These are phyloP conservation scores for Claviceps paspali DNA, from an alignment of 2,329 filamentous ascomycete species.

Conservation along the genomic window DNA sequence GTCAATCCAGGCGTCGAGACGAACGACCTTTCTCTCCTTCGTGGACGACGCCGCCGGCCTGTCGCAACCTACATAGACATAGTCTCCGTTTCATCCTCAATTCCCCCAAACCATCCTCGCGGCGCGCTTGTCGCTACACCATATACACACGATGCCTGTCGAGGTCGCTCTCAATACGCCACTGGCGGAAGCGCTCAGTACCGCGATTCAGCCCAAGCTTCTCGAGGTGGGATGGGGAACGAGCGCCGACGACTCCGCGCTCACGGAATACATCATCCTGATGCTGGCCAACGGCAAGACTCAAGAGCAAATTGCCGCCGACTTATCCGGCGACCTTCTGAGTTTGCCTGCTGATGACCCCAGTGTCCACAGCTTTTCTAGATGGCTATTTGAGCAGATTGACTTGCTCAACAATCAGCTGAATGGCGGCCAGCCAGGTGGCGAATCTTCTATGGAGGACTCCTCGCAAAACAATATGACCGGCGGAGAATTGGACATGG, in stretches of 20 bases:
- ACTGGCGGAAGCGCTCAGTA: constrained; percentile 68
- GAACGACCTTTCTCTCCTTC: background rate
- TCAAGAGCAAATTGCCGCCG: constrained; percentile 73
- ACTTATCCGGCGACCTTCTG: constrained; percentile 78
- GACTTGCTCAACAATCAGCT: constrained; percentile 48
- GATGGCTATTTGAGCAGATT: constrained; percentile 88
- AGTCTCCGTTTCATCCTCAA: background rate
- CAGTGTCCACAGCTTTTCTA: constrained; percentile 67
- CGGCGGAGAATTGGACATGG: constrained; percentile 44
- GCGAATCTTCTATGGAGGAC: constrained; percentile 13
- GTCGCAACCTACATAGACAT: constrained; percentile 1
- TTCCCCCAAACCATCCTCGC: background rate
- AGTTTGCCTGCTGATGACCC: constrained; percentile 70
- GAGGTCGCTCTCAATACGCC: constrained; percentile 66
- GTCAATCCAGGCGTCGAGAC: constrained; percentile 2
- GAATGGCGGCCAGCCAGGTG: constrained; percentile 30
- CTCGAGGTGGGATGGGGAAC: constrained; percentile 86
- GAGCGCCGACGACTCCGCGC: constrained; percentile 58
- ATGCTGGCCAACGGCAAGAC: constrained; percentile 96
- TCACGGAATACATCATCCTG: constrained; percentile 91
- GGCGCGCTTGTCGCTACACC: background rate
- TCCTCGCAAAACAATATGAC: constrained; percentile 20
- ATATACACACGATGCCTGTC: constrained; percentile 51
- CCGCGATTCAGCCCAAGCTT: constrained; percentile 76
- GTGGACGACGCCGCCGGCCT: constrained; percentile 6